Evolutionary conservation across 768 basidiomycete species (phyloP).

Genomic region (Xerocomellus dryophilus): DNA sequence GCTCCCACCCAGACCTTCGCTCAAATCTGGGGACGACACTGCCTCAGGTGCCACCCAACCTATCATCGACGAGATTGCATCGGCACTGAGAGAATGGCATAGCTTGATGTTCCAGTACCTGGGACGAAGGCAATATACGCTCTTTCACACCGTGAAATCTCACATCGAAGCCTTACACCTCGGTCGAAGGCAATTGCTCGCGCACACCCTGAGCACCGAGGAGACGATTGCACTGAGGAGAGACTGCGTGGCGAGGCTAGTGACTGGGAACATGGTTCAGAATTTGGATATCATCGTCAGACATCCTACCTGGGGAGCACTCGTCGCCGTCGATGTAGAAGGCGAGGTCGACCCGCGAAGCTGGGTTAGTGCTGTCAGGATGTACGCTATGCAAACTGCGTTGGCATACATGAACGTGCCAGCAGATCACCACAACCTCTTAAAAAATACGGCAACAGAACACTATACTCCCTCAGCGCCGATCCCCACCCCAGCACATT

Average conservation of each 20-base stretch:
- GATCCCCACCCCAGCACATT: conserved; percentile 60
- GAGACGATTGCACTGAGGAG: conserved; percentile 78
- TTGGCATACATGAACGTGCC: conserved; percentile 70
- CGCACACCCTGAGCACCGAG: conserved; percentile 81
- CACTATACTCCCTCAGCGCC: conserved; percentile 41
- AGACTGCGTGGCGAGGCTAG: conserved; percentile 85
- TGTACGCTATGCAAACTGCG: conserved; percentile 87
- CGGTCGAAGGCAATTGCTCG: conserved; percentile 86
- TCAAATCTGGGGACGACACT: conserved; percentile 94
- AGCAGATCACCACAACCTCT: conserved; percentile 37
- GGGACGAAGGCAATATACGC: conserved; percentile 80
- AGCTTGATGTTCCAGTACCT: conserved; percentile 89
- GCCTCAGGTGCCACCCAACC: conserved; percentile 78
- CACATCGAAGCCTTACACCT: conserved; percentile 91
- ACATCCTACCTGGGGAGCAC: conserved; percentile 85
- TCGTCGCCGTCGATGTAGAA: conserved; percentile 88
- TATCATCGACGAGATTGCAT: conserved; percentile 95
- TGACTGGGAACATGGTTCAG: conserved; percentile 87
- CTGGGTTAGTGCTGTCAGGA: conserved; percentile 86
- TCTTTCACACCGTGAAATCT: conserved; percentile 81
- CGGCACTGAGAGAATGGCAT: conserved; percentile 95
- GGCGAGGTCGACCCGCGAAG: conserved; percentile 76
- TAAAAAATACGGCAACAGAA: conserved; percentile 39
- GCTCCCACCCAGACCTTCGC: conserved; percentile 85
- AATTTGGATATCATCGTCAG: conserved; percentile 95